A percentile compares a stretch with the other conserved stretches of the same genome.
These are phyloP conservation scores for Zanthoxylum bungeanum DNA, from an alignment of 345 rosid species.

Conservation along the genomic window DNA sequence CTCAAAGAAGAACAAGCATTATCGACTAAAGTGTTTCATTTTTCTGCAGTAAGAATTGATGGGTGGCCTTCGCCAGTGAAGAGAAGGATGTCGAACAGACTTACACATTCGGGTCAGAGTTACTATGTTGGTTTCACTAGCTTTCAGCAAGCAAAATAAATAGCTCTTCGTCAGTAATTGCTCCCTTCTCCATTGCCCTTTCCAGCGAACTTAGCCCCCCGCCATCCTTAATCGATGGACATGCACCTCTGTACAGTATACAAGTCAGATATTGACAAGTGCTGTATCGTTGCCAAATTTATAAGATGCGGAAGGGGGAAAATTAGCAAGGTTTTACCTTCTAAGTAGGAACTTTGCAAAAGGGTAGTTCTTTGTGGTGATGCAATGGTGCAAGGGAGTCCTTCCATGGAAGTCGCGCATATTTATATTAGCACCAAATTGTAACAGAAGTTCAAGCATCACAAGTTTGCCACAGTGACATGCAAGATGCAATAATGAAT, in stretches of 20 bases:
- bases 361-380: conserved; percentile 49
- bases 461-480: conserved; percentile 53
- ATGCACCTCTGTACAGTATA: conserved; percentile 59
- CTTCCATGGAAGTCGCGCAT: conserved; percentile 68
- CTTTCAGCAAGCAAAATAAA: conserved; percentile 70
- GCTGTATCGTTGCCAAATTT: background rate
- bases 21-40: background rate
- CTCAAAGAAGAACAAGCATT: background rate
- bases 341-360: conserved; percentile 73
- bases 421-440: conserved; percentile 73
- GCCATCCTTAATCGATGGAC: conserved; percentile 62
- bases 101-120: background rate
- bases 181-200: conserved; percentile 94
- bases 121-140: conserved; percentile 13
- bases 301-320: background rate
- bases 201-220: conserved; percentile 77
- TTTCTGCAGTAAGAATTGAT: background rate
- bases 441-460: conserved; percentile 77
- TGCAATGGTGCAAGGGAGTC: conserved; percentile 82
- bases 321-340: conserved; percentile 37
- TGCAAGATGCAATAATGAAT: conserved; percentile 78
- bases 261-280: background rate
- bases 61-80: background rate
- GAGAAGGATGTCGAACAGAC: background rate
- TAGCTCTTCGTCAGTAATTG: conserved; percentile 81